Percentiles rank a stretch among this genome's conserved stretches.
Conservation (phyloP, 306 rosid genomes). For the Hylodesmum podocarpum region DNA sequence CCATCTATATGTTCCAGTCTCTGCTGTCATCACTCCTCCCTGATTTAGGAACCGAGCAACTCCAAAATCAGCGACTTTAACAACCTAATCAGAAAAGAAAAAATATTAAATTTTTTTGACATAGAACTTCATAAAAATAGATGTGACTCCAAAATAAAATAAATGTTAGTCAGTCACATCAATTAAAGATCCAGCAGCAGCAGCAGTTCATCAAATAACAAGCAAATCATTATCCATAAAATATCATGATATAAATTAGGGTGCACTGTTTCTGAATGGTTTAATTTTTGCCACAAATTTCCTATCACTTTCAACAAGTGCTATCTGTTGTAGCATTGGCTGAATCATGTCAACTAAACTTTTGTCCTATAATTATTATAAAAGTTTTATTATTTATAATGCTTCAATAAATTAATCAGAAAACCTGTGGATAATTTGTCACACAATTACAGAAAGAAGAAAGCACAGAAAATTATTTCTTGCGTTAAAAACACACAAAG, state of each 20-base stretch:
- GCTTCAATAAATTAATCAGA: neutral
- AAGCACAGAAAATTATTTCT: neutral
- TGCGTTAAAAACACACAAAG: neutral
- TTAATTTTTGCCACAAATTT: neutral
- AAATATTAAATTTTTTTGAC: neutral
- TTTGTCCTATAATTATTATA: neutral
- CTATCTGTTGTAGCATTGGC: neutral
- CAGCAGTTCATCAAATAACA: neutral
- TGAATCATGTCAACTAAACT: neutral
- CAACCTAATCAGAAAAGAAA: constrained; percentile 53
- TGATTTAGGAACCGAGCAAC: constrained; percentile 88
- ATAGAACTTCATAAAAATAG: neutral
- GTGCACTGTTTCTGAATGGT: neutral
- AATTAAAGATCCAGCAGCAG: neutral
- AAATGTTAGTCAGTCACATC: neutral
- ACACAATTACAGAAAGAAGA: neutral
- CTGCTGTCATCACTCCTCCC: constrained; percentile 99
- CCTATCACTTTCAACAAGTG: neutral
- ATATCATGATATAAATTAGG: neutral
- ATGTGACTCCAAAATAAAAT: constrained; percentile 10
- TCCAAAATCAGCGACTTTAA: constrained; percentile 99
- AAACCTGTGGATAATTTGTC: neutral
- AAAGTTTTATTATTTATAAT: neutral
- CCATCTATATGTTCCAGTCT: constrained; percentile 99
- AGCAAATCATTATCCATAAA: constrained; percentile 1